Conservation (phyloP, 768 basidiomycete species). For the Collybia nuda region DNA sequence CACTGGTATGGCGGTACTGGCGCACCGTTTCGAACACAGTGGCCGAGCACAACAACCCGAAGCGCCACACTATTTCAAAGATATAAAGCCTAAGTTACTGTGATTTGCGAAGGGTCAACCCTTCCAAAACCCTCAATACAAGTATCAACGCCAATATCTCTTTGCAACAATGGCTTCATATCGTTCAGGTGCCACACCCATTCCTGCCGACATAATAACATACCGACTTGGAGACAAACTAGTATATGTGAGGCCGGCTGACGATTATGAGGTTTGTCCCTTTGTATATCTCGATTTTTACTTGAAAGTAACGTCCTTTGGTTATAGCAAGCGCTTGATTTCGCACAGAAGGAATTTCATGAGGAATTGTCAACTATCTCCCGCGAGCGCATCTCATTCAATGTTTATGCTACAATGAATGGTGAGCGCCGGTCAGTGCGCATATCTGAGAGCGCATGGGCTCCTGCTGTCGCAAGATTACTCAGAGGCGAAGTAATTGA, state of each 20-base stretch:
- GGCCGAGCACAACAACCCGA: too few relatives aligned
- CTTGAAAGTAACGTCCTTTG: neutral
- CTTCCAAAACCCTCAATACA: neutral
- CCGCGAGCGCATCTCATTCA: conserved; percentile 44
- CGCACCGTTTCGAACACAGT: too few relatives aligned
- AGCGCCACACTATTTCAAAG: too few relatives aligned
- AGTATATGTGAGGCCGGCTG: conserved; percentile 50
- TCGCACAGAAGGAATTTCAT: conserved; percentile 50
- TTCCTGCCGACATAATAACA: conserved; percentile 46
- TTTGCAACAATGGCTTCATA: conserved; percentile 16
- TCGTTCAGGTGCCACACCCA: conserved; percentile 18
- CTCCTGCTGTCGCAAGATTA: conserved; percentile 36
- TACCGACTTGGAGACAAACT: conserved; percentile 42
- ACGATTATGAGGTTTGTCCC: conserved; percentile 39
- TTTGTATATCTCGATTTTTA: neutral
- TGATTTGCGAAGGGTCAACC: too few relatives aligned
- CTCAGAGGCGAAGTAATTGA: conserved; percentile 49
- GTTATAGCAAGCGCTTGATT: conserved; percentile 46
- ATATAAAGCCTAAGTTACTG: too few relatives aligned
- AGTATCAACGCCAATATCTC: neutral
- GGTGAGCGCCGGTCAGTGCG: conserved; percentile 35
- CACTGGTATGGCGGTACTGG: too few relatives aligned
- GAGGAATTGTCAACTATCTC: conserved; percentile 35
- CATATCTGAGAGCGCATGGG: conserved; percentile 56
- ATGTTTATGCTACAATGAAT: conserved; percentile 30